phyloP scores from a whole-genome alignment of 495 filamentous ascomycete species.

The Acidiella bohemica region DNA sequence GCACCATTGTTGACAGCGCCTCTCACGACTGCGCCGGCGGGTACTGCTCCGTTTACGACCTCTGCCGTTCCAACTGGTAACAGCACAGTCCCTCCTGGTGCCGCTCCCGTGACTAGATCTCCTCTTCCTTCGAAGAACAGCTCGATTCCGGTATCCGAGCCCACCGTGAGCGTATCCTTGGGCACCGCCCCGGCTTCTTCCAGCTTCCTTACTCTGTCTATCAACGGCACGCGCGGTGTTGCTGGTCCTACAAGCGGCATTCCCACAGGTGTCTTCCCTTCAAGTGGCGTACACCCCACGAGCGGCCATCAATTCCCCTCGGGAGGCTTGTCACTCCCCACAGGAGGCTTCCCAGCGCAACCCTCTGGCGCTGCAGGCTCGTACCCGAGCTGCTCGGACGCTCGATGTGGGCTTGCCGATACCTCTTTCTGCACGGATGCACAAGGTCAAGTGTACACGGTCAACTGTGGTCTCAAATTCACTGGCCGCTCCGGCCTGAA shows the following conservation, averaged over 20 bases:
- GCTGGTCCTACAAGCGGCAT: neutral
- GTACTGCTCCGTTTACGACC: neutral
- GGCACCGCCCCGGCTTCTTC: neutral
- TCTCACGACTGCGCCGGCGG: neutral
- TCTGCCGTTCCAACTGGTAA: no score
- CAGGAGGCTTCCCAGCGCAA: slow-evolving; percentile 2
- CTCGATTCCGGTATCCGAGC: no score
- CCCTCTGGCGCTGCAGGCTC: neutral
- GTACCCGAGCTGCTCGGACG: neutral
- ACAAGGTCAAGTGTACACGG: slow-evolving; percentile 6
- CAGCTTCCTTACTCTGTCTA: slow-evolving; percentile 1
- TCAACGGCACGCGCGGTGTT: neutral
- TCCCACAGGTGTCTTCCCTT: neutral
- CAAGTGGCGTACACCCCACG: neutral
- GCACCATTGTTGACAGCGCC: neutral
- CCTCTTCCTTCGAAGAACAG: no score
- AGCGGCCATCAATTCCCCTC: neutral
- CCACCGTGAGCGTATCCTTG: no score
- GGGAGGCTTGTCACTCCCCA: no score
- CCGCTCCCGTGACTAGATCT: no score
- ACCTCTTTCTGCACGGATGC: slow-evolving; percentile 1
- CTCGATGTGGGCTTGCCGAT: neutral
- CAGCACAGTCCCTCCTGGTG: no score
- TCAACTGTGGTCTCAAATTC: slow-evolving; percentile 9
- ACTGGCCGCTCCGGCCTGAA: neutral